Evolutionary conservation across 2,329 filamentous ascomycete genomes (phyloP).

Genomic region (Akanthomyces uredinophilus): DNA sequence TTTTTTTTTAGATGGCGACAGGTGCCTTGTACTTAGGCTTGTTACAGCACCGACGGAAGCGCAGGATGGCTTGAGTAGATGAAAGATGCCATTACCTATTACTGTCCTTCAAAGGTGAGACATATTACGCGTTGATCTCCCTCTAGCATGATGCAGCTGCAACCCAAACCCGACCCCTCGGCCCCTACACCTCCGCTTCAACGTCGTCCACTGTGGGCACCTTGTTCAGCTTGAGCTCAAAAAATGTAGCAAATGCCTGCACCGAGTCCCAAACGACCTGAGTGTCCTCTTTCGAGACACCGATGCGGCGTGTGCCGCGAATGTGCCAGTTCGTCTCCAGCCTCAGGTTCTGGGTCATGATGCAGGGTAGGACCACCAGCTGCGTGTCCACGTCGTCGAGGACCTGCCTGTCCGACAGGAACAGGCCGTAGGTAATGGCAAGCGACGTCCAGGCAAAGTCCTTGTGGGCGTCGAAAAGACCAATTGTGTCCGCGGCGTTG

Average conservation of each 20-base stretch:
- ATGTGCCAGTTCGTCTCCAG: constrained; percentile 51
- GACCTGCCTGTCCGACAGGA: constrained; percentile 50
- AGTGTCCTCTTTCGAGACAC: constrained; percentile 24
- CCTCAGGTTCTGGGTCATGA: constrained; percentile 53
- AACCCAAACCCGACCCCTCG: not conserved
- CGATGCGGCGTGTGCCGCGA: constrained; percentile 22
- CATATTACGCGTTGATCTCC: not conserved
- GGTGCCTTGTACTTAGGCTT: not conserved
- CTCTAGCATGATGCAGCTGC: not conserved
- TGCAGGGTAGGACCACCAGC: constrained; percentile 47
- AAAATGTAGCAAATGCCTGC: constrained; percentile 22
- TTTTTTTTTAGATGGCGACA: not conserved
- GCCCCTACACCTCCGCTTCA: constrained; percentile 21
- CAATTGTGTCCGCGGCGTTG: constrained; percentile 34
- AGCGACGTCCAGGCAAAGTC: constrained; percentile 46
- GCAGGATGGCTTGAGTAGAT: not conserved
- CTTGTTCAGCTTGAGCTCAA: constrained; percentile 20
- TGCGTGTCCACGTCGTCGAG: constrained; percentile 51
- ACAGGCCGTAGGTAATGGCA: constrained; percentile 55
- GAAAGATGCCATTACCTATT: not conserved
- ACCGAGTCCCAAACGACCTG: constrained; percentile 24
- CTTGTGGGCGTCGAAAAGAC: constrained; percentile 31
- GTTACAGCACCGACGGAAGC: not conserved
- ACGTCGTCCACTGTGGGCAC: constrained; percentile 27
- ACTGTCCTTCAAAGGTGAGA: too few species aligned